A percentile compares a stretch with the other conserved stretches of the same genome.
Evolutionary conservation across 345 rosid genomes (phyloP).

Genomic region (Rhizophora apiculata): DNA sequence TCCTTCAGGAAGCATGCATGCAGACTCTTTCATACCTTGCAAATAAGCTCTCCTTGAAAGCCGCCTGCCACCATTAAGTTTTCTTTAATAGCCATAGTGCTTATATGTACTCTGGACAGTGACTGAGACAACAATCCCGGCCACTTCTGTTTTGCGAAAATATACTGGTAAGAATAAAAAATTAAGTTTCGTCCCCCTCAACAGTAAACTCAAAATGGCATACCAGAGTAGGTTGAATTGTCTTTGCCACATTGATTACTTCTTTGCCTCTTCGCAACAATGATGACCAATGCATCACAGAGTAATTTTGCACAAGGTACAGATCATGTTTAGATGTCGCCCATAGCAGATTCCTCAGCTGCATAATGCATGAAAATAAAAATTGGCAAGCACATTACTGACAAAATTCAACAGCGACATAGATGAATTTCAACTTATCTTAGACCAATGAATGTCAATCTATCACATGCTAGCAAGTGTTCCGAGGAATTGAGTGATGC

Average conservation of each 20-base stretch:
- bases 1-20: not conserved
- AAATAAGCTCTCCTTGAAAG: constrained; percentile 89
- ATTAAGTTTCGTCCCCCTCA: not conserved
- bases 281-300: constrained; percentile 91
- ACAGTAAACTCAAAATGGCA: constrained; percentile 7
- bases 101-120: constrained; percentile 79
- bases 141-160: constrained; percentile 34
- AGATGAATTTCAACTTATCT: not conserved
- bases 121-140: constrained; percentile 47
- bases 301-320: constrained; percentile 78
- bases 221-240: constrained; percentile 63
- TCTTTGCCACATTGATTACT: constrained; percentile 76
- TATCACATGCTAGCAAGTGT: not conserved
- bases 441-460: not conserved
- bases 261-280: constrained; percentile 60
- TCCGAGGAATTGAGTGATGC: not conserved
- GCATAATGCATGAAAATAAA: constrained; percentile 21
- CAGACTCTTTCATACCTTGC: constrained; percentile 52
- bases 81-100: constrained; percentile 86
- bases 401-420: constrained; percentile 3
- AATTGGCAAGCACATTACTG: constrained; percentile 17
- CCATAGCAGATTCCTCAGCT: constrained; percentile 90
- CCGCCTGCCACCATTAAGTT: constrained; percentile 87
- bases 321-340: constrained; percentile 94
- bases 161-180: too few species aligned